Evolutionary conservation across 306 rosid species (phyloP), one percentile per base, ranked within the genome.

Genomic region (Macrotyloma uniflorum): DNA sequence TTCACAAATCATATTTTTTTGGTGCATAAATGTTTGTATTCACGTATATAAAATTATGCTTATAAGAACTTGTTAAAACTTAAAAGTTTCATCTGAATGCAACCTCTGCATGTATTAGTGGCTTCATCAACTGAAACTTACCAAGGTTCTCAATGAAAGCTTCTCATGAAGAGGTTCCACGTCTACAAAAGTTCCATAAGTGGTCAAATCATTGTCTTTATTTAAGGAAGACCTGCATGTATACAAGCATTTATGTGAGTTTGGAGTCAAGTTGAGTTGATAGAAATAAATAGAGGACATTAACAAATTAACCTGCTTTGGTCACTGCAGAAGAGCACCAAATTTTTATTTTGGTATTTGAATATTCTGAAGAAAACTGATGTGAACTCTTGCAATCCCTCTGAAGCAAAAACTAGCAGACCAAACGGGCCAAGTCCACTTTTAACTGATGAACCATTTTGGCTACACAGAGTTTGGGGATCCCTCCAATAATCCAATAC

Each of bases 371-470:
- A 93, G 83, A 86, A 93, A 5, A 93, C 80, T 18, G 97, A 88
- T 1, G 98, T 93, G 72, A 85, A 74, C 77, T 91, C 98, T 79
- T 86, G 55, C 83, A 91, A 75, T 15, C 85, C 96, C 73, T 87
- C 76, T 14, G 98, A 90, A 67, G 93, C 91, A 51, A 91, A 79
- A 70, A 79, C 88, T 4, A 89, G 20, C 6, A 91, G 23, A 46
- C 98, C 98, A 85, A 94, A 91, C 3, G 97, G 96, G 28, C 98
- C 98, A 0, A 94, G 18, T 38, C 77, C 79, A 32, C 94, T 86
- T 55, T 76, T 79, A 1, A 80, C 77, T 0, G 89, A n/a, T 36
- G 94, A 84, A 67, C 89, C 85, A 79, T 82, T 90, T 80, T 55
- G 54, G 43, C 87, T 85, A 35, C 98, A 94, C 46, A 91, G 36